Conservation (phyloP, 2,329 filamentous ascomycete species). For the Penicillium sp. region DNA sequence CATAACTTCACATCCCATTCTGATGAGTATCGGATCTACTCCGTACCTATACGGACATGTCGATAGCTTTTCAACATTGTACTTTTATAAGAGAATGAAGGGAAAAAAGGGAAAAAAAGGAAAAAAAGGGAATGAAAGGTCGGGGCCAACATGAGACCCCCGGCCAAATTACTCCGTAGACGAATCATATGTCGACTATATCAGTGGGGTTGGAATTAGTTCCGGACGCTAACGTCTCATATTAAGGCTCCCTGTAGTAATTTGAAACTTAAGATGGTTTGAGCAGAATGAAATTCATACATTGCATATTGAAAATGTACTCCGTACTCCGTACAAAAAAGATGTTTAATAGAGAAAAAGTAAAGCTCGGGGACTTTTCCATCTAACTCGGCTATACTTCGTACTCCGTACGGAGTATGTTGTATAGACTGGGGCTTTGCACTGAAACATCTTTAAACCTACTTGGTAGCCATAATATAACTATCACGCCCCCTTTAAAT, state of each 20-base stretch:
- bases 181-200: slow-evolving; percentile 15
- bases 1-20: background rate
- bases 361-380: too few relatives aligned
- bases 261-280: slow-evolving; percentile 7
- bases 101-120: background rate
- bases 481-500: background rate
- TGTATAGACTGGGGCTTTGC: background rate
- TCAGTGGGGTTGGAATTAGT: slow-evolving; percentile 22
- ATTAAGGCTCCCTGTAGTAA: slow-evolving; percentile 13
- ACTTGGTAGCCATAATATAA: background rate
- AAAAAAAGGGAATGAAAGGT: background rate
- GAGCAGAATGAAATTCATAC: background rate
- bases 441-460: background rate
- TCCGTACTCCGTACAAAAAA: too few relatives aligned
- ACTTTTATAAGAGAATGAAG: background rate
- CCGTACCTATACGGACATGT: background rate
- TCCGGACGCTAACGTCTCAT: slow-evolving; percentile 29
- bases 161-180: background rate
- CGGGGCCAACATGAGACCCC: background rate
- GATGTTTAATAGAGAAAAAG: background rate
- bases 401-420: background rate
- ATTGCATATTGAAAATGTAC: background rate
- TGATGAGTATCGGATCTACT: background rate
- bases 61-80: background rate
- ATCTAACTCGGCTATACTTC: background rate